A percentile compares a stretch with the other conserved stretches of the same genome.
These are phyloP conservation scores for Russula dissimulans DNA, from an alignment of 768 basidiomycete species.

Conservation along the genomic window DNA sequence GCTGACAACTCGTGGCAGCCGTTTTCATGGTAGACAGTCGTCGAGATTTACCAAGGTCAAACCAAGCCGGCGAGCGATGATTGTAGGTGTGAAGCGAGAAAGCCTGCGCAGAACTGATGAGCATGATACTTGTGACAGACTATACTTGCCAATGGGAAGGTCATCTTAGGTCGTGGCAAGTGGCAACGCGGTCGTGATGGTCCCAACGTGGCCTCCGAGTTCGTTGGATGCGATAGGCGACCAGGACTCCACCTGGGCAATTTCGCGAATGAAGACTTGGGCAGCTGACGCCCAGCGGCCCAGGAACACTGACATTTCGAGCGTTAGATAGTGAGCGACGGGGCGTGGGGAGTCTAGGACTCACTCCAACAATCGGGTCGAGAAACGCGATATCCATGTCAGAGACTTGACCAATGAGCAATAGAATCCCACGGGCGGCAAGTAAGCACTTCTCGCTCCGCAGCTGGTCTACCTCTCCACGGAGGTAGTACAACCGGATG, in stretches of 20 bases:
- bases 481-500: conserved; percentile 52
- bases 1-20: neutral
- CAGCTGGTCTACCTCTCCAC: conserved; percentile 37
- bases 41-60: neutral
- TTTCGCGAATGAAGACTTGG: conserved; percentile 59
- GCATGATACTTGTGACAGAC: neutral
- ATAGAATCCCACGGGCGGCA: conserved; percentile 51
- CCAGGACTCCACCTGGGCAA: conserved; percentile 49
- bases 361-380: conserved; percentile 71
- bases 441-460: conserved; percentile 59
- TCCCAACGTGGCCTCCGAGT: conserved; percentile 50
- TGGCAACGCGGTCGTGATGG: conserved; percentile 56
- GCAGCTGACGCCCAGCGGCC: conserved; percentile 60
- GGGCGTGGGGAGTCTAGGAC: conserved; percentile 22
- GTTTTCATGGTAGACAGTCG: neutral
- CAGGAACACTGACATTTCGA: conserved; percentile 44
- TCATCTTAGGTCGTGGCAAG: conserved; percentile 51
- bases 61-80: conserved; percentile 12
- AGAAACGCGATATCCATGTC: conserved; percentile 61
- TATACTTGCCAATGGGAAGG: conserved; percentile 49
- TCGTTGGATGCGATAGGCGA: conserved; percentile 51
- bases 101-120: conserved; percentile 1
- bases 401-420: conserved; percentile 51
- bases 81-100: conserved; percentile 10
- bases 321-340: neutral